Evolutionary conservation across 345 rosid species (phyloP).

Genomic region (Eucalyptus virginea): DNA sequence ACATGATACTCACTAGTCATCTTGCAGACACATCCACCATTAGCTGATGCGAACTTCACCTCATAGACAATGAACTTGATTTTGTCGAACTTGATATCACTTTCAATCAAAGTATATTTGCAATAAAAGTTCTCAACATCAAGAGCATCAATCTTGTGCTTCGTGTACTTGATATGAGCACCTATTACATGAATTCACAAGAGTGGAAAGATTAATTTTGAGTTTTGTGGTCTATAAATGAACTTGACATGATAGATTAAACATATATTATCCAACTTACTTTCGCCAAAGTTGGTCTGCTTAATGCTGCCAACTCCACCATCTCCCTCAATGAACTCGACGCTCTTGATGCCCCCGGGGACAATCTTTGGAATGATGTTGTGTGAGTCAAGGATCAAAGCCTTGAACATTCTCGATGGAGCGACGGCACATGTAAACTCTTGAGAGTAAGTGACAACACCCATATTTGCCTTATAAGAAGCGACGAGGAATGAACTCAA

Average conservation of each 20-base stretch:
- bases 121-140: slow-evolving; percentile 3
- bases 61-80: slow-evolving; percentile 8
- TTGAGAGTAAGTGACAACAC: neutral
- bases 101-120: slow-evolving; percentile 19
- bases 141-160: slow-evolving; percentile 19
- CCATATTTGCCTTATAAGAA: neutral
- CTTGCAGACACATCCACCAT: slow-evolving; percentile 14
- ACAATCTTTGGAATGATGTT: neutral
- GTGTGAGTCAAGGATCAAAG: neutral
- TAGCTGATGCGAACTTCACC: slow-evolving; percentile 5
- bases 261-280: neutral
- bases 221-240: neutral
- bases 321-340: neutral
- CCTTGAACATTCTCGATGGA: neutral
- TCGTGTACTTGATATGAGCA: neutral
- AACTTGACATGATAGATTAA: neutral
- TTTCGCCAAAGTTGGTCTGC: neutral
- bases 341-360: neutral
- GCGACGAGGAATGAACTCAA: neutral
- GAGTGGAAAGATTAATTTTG: neutral
- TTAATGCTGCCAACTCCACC: neutral
- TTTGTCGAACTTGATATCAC: slow-evolving; percentile 5
- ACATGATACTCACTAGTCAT: slow-evolving; percentile 3
- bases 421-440: neutral
- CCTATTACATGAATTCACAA: neutral